Evolutionary conservation across 768 basidiomycete species (phyloP), one percentile per base, ranked within the genome.

Genomic region (Podaxis carcinomalis): DNA sequence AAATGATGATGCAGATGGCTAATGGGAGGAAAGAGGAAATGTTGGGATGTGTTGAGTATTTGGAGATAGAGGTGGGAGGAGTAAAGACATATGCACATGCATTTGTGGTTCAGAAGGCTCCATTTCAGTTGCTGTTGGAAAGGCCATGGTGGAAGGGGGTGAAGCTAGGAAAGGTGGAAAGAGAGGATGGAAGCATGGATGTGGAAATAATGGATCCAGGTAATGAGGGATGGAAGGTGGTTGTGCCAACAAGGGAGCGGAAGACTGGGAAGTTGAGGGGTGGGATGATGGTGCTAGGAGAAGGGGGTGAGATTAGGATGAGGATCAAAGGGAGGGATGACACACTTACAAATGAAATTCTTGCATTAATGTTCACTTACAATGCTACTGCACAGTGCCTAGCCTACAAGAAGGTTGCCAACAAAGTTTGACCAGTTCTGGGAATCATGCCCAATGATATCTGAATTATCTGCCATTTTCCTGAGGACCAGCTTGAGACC

Each of bases 41-140:
- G 39, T 32, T 46, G 13, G 67, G 65, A 7, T 68, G 65, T 55
- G 59, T 55, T 0, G 66, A 68, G 50, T 64, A 19, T 9, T 42
- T 68, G 46, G 61, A 64, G 42, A 37, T 46, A 5, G 53, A 60
- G n/a, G 55, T 70, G 13, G 56, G 62, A n/a, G 68, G 66, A 0
- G 36, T 70, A 16, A 63, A 53, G 21, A 67, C 67, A 0, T 70
- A 64, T 64, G 68, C 63, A 0, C 69, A 70, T 52, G 68, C 66
- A 9, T 70, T 65, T 21, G 59, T 71, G 1, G 59, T 70, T 0
- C 63, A 64, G 0, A 39, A 63, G 9, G 65, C 64, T 0, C 70
- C 67, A 0, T 72, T 63, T 32, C 25, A 25, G 0, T 46, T 72
- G 0, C 56, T 72, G 0, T 54, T 71, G 13, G 65, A 65, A 2